Percentiles rank a stretch among this genome's conserved stretches.
Evolutionary conservation across 164 flowering plant genomes (phyloP).

Genomic region (Malania oleifera): DNA sequence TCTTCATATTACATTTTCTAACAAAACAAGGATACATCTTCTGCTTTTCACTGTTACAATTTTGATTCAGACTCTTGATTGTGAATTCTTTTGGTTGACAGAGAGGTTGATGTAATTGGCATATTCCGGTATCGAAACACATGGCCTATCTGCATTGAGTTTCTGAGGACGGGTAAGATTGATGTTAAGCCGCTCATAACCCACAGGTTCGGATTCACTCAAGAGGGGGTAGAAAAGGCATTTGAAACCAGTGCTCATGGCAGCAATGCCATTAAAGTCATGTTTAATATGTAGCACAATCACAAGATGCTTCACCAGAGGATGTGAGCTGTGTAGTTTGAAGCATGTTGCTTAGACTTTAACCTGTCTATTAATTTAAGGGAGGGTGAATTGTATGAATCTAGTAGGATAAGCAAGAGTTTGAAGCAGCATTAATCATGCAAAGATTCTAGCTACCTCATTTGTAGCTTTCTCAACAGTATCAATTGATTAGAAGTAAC

Average conservation of each 20-base stretch:
- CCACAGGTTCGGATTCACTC: conserved; percentile 90
- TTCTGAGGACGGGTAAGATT: conserved; percentile 81
- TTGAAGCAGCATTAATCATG: no score
- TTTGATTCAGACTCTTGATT: not conserved
- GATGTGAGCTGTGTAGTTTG: no score
- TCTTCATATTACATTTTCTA: not conserved
- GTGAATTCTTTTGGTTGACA: conserved; percentile 14
- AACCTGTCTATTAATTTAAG: no score
- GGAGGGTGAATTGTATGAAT: no score
- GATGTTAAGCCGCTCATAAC: conserved; percentile 97
- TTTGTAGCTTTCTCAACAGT: no score
- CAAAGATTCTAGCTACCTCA: no score
- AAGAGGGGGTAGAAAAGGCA: conserved; percentile 82
- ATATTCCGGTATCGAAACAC: conserved; percentile 89
- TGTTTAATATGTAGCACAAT: conserved; percentile 8
- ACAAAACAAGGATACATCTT: no score
- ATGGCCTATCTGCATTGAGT: conserved; percentile 92
- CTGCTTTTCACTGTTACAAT: no score
- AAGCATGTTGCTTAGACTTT: no score
- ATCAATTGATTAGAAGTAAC: no score
- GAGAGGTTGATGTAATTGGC: conserved; percentile 90
- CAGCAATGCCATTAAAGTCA: conserved; percentile 11
- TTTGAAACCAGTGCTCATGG: conserved; percentile 80
- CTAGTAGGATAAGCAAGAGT: no score
- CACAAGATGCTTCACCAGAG: no score